These are phyloP conservation scores for Calocybe cyanea DNA, from an alignment of 768 basidiomycete genomes.

Conservation along the genomic window DNA sequence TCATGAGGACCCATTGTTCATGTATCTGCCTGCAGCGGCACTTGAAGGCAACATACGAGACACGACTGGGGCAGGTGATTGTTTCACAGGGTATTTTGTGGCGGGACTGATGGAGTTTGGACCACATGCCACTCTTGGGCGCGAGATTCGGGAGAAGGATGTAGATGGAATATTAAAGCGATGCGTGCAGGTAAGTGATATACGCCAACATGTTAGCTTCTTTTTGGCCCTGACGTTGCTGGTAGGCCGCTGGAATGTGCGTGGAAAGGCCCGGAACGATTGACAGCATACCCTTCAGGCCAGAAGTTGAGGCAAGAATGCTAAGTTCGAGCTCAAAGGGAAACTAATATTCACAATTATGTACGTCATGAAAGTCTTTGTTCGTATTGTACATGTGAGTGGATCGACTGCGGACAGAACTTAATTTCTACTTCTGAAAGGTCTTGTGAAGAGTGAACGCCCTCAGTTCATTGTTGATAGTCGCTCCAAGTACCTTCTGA, in stretches of 20 bases:
- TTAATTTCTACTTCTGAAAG: conserved; percentile 5
- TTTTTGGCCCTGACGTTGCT: too few relatives aligned
- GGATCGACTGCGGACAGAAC: too few relatives aligned
- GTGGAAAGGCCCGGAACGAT: conserved; percentile 55
- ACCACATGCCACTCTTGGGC: conserved; percentile 18
- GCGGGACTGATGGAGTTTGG: conserved; percentile 47
- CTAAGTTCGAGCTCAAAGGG: not conserved
- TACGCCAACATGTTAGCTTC: not conserved
- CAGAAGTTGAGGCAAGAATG: conserved; percentile 35
- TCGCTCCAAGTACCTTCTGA: conserved; percentile 1
- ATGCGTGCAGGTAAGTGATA: conserved; percentile 35
- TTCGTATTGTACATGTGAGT: too few relatives aligned
- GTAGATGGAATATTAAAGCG: conserved; percentile 30
- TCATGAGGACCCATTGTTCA: conserved; percentile 18
- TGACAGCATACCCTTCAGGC: conserved; percentile 47
- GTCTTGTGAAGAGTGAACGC: conserved; percentile 10
- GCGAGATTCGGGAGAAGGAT: conserved; percentile 27
- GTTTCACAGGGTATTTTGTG: conserved; percentile 60
- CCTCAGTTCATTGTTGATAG: conserved; percentile 4
- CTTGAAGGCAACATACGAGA: conserved; percentile 39
- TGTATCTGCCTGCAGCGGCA: conserved; percentile 45
- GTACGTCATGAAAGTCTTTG: too few relatives aligned
- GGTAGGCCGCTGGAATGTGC: conserved; percentile 58
- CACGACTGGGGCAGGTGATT: conserved; percentile 65
- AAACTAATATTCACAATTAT: not conserved